These are phyloP conservation scores for Globisporangium barbulae DNA, from an alignment of 352 stramenopile species.

Conservation along the genomic window DNA sequence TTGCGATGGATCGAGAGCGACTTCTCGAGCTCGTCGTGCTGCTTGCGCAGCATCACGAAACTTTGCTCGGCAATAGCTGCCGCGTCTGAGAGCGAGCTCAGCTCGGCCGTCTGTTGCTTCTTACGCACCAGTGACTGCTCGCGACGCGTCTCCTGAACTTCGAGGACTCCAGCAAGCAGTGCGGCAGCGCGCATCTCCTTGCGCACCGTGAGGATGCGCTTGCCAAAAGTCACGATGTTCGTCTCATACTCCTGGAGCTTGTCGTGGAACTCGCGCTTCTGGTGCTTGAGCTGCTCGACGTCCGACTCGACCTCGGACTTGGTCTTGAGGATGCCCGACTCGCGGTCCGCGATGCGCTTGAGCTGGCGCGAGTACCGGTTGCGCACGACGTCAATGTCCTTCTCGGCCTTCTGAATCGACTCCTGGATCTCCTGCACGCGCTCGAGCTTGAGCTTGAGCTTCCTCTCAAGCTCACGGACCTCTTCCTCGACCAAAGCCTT, in stretches of 20 bases:
- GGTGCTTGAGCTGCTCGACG: slow-evolving; percentile 49
- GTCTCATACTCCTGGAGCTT: slow-evolving; percentile 49
- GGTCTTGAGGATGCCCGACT: slow-evolving; percentile 68
- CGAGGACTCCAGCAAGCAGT: slow-evolving; percentile 58
- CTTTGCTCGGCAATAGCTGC: slow-evolving; percentile 73
- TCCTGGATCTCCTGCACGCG: slow-evolving; percentile 57
- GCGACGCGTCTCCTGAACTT: slow-evolving; percentile 67
- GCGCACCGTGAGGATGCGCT: slow-evolving; percentile 53
- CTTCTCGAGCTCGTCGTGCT: slow-evolving; percentile 76
- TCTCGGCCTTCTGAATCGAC: slow-evolving; percentile 69
- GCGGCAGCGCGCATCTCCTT: slow-evolving; percentile 70
- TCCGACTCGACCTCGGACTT: slow-evolving; percentile 75
- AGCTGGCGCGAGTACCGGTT: slow-evolving; percentile 72
- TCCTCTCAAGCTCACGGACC: slow-evolving; percentile 65
- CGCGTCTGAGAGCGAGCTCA: slow-evolving; percentile 64
- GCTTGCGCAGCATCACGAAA: slow-evolving; percentile 65
- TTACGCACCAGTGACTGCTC: slow-evolving; percentile 68
- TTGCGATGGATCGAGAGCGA: slow-evolving; percentile 72
- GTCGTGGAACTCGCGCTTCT: slow-evolving; percentile 52
- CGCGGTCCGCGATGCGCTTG: slow-evolving; percentile 75
- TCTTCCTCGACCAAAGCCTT: slow-evolving; percentile 63
- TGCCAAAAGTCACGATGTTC: slow-evolving; percentile 50
- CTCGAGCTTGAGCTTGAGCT: slow-evolving; percentile 58
- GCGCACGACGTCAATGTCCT: slow-evolving; percentile 73
- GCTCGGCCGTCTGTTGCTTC: slow-evolving; percentile 69